Base-by-base conservation (phyloP, 495 filamentous ascomycete genomes). In the Penicillium psychrofluorescens region DNA sequence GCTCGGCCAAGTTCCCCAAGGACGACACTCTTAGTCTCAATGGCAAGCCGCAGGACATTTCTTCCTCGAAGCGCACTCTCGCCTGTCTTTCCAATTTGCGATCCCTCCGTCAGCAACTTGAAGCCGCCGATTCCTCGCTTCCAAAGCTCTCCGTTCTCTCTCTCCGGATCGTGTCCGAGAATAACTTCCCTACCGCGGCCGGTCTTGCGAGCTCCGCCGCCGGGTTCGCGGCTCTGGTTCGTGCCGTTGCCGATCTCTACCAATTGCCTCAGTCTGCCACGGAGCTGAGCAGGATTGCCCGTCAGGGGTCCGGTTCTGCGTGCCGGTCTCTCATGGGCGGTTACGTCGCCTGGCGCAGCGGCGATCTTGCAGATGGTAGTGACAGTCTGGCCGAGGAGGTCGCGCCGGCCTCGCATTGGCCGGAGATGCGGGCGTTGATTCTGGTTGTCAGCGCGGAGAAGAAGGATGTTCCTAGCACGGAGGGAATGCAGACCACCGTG, bases 111-210 rank as follows among this genome's bases (percentile, higher is more conserved):
- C 68, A 80, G 35, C 64, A 72, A 8, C 74, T 96, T 62, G 92
- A 98, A 61, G 69, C 70, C 40, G 64, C 74, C 35, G 68, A 95
- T 58, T 52, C 80, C 1, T 78, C 81, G 14, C 75, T 94, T 13
- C 89, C 92, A 6, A 84, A 84, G 55, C 77, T 98, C 38, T 84
- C 85, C 14, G 58, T 68, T 39, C 73, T 81, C 49, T 81, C 85
- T 15, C 78, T 98, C 41, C 82, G 82, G 35, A 81, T 97, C 48
- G 88, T 90, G 42, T 88, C 84, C 46, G 83, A 88, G 65, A 98
- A 98, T 77, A 98, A 98, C 74, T 98, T 98, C 79, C 92, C 92
- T 41, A 98, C 92, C 16, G 92, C 92, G 28, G 92, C 92, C n/a
- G 92, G 92, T 11, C 82, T 98, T 13, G 92, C 92, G 16, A 86